phyloP scores from a whole-genome alignment of 805 yeast genomes.

The Schizosaccharomyces octosporus region DNA sequence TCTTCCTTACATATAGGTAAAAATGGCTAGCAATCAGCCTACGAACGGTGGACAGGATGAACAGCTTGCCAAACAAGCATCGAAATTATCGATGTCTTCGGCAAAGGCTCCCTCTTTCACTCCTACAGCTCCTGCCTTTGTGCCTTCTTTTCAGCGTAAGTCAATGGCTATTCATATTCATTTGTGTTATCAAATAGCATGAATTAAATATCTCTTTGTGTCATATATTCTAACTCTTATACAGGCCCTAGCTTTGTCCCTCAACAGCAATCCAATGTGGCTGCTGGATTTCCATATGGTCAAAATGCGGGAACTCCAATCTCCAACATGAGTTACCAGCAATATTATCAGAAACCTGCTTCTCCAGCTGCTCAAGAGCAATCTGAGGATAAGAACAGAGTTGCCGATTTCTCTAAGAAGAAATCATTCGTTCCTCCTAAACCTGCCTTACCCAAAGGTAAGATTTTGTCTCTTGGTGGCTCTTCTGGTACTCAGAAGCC shows the following conservation, averaged over 20 bases:
- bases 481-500: constrained; percentile 5
- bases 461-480: constrained; percentile 4
- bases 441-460: constrained; percentile 1
- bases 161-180: not conserved
- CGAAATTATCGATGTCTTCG: constrained; percentile 1
- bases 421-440: not conserved
- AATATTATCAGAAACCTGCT: not conserved
- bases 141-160: constrained; percentile 1
- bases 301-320: not conserved
- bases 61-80: constrained; percentile 2
- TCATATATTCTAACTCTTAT: not conserved
- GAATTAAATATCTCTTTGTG: not conserved
- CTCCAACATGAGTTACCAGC: not conserved
- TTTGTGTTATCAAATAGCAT: no score
- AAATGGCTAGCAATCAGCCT: constrained; percentile 4
- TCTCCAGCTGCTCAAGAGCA: not conserved
- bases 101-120: constrained; percentile 3
- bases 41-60: constrained; percentile 2
- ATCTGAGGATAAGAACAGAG: not conserved
- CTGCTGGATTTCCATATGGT: not conserved
- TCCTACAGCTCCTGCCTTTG: constrained; percentile 3
- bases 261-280: not conserved
- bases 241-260: not conserved
- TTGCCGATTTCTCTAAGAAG: constrained; percentile 1
- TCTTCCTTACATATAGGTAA: constrained; percentile 1